These are phyloP conservation scores for Coemansia reversa DNA, from an alignment of 192 early-diverging fungal species.

Conservation along the genomic window DNA sequence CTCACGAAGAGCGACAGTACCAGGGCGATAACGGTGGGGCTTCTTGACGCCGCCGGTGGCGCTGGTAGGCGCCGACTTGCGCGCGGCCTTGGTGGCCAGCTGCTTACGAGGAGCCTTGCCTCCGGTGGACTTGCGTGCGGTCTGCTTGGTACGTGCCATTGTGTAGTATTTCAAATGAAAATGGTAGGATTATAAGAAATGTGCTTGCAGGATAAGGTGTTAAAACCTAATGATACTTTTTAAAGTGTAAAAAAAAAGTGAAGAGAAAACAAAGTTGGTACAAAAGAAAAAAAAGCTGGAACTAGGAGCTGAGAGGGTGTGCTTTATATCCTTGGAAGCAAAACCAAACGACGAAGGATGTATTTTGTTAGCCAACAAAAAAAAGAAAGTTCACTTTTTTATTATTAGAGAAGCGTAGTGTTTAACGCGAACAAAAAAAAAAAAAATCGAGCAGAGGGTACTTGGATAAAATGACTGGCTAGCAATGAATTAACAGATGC, in stretches of 20 bases:
- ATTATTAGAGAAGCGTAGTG: too few species aligned
- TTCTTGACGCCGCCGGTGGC: conserved; percentile 95
- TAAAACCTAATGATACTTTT: too few species aligned
- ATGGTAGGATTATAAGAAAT: too few species aligned
- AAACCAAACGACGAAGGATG: too few species aligned
- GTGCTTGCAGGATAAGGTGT: too few species aligned
- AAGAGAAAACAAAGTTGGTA: too few species aligned
- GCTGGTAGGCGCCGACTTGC: conserved; percentile 82
- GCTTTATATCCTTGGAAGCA: too few species aligned
- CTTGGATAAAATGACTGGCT: background rate
- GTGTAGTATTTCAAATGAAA: background rate
- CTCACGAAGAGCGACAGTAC: conserved; percentile 89
- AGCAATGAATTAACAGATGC: conserved; percentile 3
- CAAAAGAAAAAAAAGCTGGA: too few species aligned
- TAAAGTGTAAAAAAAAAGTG: too few species aligned
- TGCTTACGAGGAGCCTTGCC: conserved; percentile 98
- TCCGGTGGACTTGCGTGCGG: conserved; percentile 98
- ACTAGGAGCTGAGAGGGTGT: too few species aligned
- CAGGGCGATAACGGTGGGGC: conserved; percentile 82
- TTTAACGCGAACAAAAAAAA: background rate
- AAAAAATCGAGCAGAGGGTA: conserved; percentile 24
- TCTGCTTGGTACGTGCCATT: conserved; percentile 25
- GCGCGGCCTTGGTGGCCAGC: conserved; percentile 94
- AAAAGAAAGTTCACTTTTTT: too few species aligned
- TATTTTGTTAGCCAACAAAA: too few species aligned